Percentiles rank a stretch among this genome's conserved stretches.
Conservation (phyloP, 495 filamentous ascomycete species). For the Darksidea phi region DNA sequence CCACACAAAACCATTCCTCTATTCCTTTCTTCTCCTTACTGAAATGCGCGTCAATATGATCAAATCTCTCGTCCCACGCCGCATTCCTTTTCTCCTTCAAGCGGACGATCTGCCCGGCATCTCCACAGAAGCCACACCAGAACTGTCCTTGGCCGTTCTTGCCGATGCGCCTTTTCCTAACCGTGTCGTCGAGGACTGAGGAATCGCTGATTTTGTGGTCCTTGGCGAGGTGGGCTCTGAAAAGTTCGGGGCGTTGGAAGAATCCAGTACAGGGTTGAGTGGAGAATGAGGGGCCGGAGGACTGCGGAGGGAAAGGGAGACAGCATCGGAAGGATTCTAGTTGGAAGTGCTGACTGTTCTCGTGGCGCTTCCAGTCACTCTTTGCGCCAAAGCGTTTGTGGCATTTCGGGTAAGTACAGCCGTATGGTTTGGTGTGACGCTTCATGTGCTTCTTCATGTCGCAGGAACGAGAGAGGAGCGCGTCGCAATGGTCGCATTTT, state of each 20-base stretch:
- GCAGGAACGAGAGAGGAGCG: constrained; percentile 16
- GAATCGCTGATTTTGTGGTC: constrained; percentile 3
- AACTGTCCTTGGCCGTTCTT: constrained; percentile 67
- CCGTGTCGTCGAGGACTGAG: constrained; percentile 47
- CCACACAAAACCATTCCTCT: constrained; percentile 49
- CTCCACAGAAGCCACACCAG: constrained; percentile 87
- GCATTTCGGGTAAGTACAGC: constrained; percentile 76
- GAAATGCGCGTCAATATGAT: constrained; percentile 86
- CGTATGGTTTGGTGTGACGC: constrained; percentile 82
- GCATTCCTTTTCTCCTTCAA: constrained; percentile 55
- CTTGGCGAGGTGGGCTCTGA: constrained; percentile 53
- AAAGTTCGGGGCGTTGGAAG: constrained; percentile 62
- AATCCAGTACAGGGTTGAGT: constrained; percentile 23
- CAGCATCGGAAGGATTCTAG: constrained; percentile 75
- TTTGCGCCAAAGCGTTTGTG: constrained; percentile 84
- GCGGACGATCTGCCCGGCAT: constrained; percentile 47
- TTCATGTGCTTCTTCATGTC: constrained; percentile 77
- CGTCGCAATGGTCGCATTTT: constrained; percentile 14
- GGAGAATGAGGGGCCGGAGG: constrained; percentile 20
- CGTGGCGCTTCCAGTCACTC: constrained; percentile 96
- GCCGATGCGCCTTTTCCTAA: constrained; percentile 59
- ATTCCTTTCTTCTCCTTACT: constrained; percentile 52
- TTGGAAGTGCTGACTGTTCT: constrained; percentile 81
- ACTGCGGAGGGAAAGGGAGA: background rate
- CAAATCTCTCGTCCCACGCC: constrained; percentile 74